A percentile compares a stretch with the other conserved stretches of the same genome.
Evolutionary conservation across 2,329 filamentous ascomycete species (phyloP).

Genomic region (Phaeosphaeriaceae sp.): DNA sequence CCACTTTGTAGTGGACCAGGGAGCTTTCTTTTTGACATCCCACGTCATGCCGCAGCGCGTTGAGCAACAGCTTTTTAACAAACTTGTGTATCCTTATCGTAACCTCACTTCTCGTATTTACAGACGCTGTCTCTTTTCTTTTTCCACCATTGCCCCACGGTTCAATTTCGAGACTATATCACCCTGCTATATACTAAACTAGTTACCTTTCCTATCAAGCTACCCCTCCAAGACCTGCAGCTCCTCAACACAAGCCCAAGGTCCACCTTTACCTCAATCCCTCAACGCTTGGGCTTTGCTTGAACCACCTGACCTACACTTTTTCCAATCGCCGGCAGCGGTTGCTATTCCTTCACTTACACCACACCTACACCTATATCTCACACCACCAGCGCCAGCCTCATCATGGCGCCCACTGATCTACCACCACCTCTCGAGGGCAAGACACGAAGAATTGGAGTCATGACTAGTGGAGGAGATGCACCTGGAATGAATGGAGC

Average conservation of each 20-base stretch:
- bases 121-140: no score
- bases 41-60: constrained; percentile 21
- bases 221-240: constrained; percentile 12
- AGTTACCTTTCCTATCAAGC: constrained; percentile 7
- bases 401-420: constrained; percentile 38
- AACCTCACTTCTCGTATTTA: background rate
- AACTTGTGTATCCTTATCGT: constrained; percentile 15
- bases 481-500: constrained; percentile 94
- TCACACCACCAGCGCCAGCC: constrained; percentile 7
- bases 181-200: background rate
- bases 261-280: no score
- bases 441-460: constrained; percentile 73
- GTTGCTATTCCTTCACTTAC: no score
- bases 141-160: no score
- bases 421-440: constrained; percentile 47
- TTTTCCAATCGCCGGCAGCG: no score
- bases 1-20: constrained; percentile 16
- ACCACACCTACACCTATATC: no score
- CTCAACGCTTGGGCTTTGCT: no score
- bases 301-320: no score
- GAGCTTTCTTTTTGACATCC: constrained; percentile 22
- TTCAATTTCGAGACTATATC: no score
- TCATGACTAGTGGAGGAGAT: constrained; percentile 95
- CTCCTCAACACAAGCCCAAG: no score
- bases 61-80: constrained; percentile 9